Percentiles rank a stretch among this genome's conserved stretches.
Conservation (phyloP, 2,329 filamentous ascomycete species). For the Trichoderma hamatum region DNA sequence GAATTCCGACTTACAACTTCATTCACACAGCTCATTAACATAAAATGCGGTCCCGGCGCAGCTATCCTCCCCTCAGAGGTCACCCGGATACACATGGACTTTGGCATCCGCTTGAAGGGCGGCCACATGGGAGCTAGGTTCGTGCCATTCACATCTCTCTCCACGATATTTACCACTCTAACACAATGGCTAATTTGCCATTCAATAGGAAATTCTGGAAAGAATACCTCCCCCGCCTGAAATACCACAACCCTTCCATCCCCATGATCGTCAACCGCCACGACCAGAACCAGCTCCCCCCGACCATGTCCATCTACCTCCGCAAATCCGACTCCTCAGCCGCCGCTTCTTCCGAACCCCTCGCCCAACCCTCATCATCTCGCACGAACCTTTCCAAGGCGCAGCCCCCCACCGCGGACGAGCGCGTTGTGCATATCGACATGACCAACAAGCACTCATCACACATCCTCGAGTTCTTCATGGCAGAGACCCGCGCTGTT, state of each 20-base stretch:
- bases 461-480: slow-evolving; percentile 65
- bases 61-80: slow-evolving; percentile 77
- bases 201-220: slow-evolving; percentile 81
- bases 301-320: slow-evolving; percentile 69
- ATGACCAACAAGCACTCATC: slow-evolving; percentile 65
- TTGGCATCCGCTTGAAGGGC: slow-evolving; percentile 61
- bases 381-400: slow-evolving; percentile 52
- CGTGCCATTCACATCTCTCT: slow-evolving; percentile 30
- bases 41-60: slow-evolving; percentile 82
- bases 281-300: slow-evolving; percentile 55
- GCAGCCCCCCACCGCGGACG: slow-evolving; percentile 50
- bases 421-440: slow-evolving; percentile 58
- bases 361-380: slow-evolving; percentile 52
- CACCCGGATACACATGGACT: slow-evolving; percentile 74
- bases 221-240: slow-evolving; percentile 78
- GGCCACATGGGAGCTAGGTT: slow-evolving; percentile 77
- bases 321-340: slow-evolving; percentile 43
- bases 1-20: slow-evolving; percentile 34
- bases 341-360: slow-evolving; percentile 36
- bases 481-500: slow-evolving; percentile 64
- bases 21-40: slow-evolving; percentile 64
- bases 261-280: slow-evolving; percentile 81
- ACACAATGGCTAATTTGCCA: background rate
- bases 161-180: background rate
- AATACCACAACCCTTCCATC: slow-evolving; percentile 89